phyloP scores from a whole-genome alignment of 495 filamentous ascomycete species.

The Annulohypoxylon stygium region DNA sequence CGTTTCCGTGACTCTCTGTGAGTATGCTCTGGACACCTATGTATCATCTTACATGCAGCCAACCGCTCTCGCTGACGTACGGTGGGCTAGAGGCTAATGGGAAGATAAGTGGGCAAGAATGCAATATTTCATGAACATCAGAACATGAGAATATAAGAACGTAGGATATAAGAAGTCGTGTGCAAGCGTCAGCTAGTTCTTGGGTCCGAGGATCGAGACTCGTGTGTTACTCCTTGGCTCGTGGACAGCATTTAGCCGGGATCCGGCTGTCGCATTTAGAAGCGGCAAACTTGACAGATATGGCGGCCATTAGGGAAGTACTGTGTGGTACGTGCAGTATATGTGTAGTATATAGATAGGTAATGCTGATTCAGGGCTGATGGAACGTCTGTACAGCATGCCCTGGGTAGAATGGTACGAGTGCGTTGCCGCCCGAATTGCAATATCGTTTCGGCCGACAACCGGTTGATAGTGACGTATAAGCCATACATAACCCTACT shows the following conservation, averaged over 20 bases:
- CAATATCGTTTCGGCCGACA: not conserved
- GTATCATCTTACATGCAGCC: not conserved
- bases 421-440: not conserved
- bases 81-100: not conserved
- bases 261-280: constrained; percentile 1
- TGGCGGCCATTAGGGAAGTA: not conserved
- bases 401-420: not conserved
- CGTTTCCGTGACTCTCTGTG: constrained; percentile 11
- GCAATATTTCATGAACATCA: too few species aligned
- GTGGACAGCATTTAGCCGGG: constrained; percentile 38
- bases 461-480: not conserved
- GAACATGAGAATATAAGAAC: not conserved
- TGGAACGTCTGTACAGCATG: not conserved
- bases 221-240: constrained; percentile 29
- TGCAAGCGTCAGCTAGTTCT: constrained; percentile 1
- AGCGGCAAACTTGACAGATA: constrained; percentile 25
- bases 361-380: constrained; percentile 6
- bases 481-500: not conserved
- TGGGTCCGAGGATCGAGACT: constrained; percentile 31
- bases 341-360: not conserved
- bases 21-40: not conserved
- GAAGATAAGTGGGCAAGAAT: not conserved
- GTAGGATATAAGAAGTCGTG: not conserved
- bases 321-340: not conserved
- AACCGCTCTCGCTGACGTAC: not conserved